Conservation (phyloP, 768 basidiomycete genomes). For the Russula vinacea region DNA sequence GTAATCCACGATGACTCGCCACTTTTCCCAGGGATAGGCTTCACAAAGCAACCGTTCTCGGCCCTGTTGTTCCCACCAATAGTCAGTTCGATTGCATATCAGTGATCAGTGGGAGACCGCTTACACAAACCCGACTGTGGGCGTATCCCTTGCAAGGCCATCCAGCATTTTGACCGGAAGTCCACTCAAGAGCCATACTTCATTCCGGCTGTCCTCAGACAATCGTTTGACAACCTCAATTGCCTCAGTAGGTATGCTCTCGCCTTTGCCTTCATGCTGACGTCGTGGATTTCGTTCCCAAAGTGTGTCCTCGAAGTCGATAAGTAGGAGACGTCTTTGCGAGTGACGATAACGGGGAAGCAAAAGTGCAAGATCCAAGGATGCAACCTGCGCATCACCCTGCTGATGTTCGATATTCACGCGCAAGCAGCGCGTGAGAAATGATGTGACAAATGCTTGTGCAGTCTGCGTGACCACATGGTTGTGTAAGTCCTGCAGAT, state of each 20-base stretch:
- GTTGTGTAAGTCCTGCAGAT: constrained; percentile 61
- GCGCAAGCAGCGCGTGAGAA: constrained; percentile 72
- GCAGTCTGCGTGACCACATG: constrained; percentile 87
- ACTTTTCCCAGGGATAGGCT: constrained; percentile 43
- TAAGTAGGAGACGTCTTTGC: constrained; percentile 57
- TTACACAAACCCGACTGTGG: constrained; percentile 72
- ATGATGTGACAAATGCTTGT: constrained; percentile 75
- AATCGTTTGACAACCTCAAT: constrained; percentile 55
- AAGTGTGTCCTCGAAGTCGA: constrained; percentile 81
- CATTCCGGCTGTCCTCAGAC: constrained; percentile 61
- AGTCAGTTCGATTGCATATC: constrained; percentile 8
- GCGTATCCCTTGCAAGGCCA: constrained; percentile 55
- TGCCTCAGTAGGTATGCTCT: constrained; percentile 35
- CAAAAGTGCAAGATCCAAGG: constrained; percentile 48
- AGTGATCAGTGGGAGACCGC: constrained; percentile 35
- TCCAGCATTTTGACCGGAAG: constrained; percentile 64
- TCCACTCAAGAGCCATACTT: constrained; percentile 82
- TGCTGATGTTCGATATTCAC: constrained; percentile 65
- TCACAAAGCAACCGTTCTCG: constrained; percentile 86
- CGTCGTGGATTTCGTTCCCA: constrained; percentile 59
- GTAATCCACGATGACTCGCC: constrained; percentile 61
- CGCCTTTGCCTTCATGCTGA: constrained; percentile 12
- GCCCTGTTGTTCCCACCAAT: constrained; percentile 45
- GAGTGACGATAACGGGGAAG: constrained; percentile 67
- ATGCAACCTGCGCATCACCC: constrained; percentile 41